Percentiles rank a stretch among this genome's conserved stretches.
phyloP scores from a whole-genome alignment of 2,329 filamentous ascomycete genomes.

The Verticillium albo-atrum region DNA sequence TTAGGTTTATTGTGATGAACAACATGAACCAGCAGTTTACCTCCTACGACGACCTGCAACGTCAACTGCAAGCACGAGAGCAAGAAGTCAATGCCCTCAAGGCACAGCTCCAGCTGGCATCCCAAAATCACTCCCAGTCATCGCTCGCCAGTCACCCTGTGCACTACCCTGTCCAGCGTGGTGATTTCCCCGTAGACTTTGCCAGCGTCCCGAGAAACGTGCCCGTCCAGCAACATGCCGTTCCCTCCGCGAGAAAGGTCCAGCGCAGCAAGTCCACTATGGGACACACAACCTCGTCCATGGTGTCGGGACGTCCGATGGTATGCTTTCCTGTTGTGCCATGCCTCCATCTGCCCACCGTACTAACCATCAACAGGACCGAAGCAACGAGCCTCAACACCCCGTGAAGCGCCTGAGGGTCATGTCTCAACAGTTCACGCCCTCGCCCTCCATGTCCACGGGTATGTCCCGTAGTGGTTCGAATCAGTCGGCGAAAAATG shows the following conservation, averaged over 20 bases:
- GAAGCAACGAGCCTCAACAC: slow-evolving; percentile 17
- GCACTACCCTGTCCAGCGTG: slow-evolving; percentile 4
- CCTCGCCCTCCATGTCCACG: slow-evolving; percentile 8
- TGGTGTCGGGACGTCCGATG: slow-evolving; percentile 7
- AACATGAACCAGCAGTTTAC: slow-evolving; percentile 11
- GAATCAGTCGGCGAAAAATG: slow-evolving; percentile 32
- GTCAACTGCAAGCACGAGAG: slow-evolving; percentile 10
- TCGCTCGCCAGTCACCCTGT: slow-evolving; percentile 3
- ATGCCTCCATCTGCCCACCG: background rate
- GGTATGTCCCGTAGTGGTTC: slow-evolving; percentile 31
- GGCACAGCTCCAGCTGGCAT: slow-evolving; percentile 5
- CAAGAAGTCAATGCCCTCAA: slow-evolving; percentile 10
- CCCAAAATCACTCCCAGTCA: background rate
- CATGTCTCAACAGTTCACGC: slow-evolving; percentile 25
- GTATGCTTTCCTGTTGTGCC: slow-evolving; percentile 4
- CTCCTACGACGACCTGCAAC: slow-evolving; percentile 9
- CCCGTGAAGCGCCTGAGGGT: slow-evolving; percentile 26
- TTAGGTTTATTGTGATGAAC: background rate
- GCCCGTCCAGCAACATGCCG: slow-evolving; percentile 5
- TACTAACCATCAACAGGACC: slow-evolving; percentile 14
- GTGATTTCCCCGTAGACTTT: slow-evolving; percentile 8
- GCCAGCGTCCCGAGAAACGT: background rate
- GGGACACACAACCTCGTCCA: slow-evolving; percentile 3
- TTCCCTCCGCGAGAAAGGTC: slow-evolving; percentile 2
- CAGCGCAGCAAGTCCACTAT: slow-evolving; percentile 13